Base-by-base conservation (phyloP, 345 rosid species). In the Trapa incisa region DNA sequence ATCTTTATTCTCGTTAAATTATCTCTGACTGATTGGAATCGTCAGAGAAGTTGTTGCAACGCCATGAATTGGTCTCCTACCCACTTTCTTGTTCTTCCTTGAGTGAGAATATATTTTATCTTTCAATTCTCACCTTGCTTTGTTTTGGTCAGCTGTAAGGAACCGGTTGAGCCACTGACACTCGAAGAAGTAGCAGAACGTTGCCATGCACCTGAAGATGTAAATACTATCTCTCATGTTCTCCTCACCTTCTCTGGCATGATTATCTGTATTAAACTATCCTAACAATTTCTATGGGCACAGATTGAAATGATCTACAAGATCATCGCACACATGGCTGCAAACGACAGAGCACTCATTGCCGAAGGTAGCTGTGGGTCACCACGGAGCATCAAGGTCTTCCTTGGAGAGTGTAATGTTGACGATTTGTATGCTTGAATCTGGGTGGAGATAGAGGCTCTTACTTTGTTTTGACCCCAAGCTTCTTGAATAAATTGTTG, bases 291-390 rank as follows among this genome's bases (percentile, higher is more conserved):
- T 61, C 73, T 43, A 56, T 68, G 58, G 8, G 41, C 75, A 79
- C 91, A 94, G 99, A 87, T 89, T 22, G 99, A 94, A 79, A 94
- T 94, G 95, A 88, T 94, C 57, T 86, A 90, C 86, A 94, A 90
- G 81, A 94, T 94, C 66, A 76, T 91, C n/a, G 84, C 88, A 0
- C 98, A 90, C 77, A 93, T 90, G 94, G 95, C 91, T 67, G 97
- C 96, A 47, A 93, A 93, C 14, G 96, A 86, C 72, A 83, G 96
- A 85, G 97, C 92, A 61, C 68, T 90, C 54, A 82, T 93, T 64
- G 97, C 92, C 12, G 97, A 93, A 82, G 98, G 96, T 68, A 81
- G 79, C 76, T 93, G 98, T 53, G 97, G 97, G 65, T 93, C 98
- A 52, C 98, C 97, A 1, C 81, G 92, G 58, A 88, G 96, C 81